A percentile compares a stretch with the other conserved stretches of the same genome.
Conservation (phyloP, 202 grass and related monocot species). For the Carex arenaria region DNA sequence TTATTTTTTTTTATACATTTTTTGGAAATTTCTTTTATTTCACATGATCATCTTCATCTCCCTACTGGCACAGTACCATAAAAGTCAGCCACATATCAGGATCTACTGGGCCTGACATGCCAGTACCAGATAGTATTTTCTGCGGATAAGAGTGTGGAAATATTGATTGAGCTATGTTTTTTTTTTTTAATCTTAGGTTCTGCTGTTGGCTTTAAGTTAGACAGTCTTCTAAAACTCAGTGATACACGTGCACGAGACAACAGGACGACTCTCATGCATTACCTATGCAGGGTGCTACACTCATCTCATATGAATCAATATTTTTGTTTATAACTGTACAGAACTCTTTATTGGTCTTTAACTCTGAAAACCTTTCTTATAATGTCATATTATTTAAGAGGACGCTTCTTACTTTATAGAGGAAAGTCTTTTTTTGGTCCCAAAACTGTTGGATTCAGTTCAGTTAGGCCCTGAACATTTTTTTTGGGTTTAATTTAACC, state of each 20-base stretch:
- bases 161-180: not conserved
- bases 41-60: not conserved
- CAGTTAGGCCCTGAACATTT: not conserved
- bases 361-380: not conserved
- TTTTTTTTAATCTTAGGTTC: constrained; percentile 53
- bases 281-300: constrained; percentile 73
- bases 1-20: not conserved
- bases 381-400: not conserved
- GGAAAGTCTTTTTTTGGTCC: not conserved
- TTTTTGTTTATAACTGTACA: constrained; percentile 5
- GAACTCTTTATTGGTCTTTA: not conserved
- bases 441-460: not conserved
- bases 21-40: not conserved
- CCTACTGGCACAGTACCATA: not conserved
- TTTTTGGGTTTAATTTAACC: not conserved
- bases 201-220: constrained; percentile 93
- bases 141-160: not conserved
- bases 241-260: constrained; percentile 85
- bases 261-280: constrained; percentile 96
- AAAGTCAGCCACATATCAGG: not conserved
- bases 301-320: constrained; percentile 16
- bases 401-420: not conserved
- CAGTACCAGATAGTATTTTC: not conserved
- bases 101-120: not conserved
- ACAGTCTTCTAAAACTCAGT: constrained; percentile 92